These are phyloP conservation scores for Citropsis articulata DNA, from an alignment of 345 rosid genomes.

Conservation along the genomic window DNA sequence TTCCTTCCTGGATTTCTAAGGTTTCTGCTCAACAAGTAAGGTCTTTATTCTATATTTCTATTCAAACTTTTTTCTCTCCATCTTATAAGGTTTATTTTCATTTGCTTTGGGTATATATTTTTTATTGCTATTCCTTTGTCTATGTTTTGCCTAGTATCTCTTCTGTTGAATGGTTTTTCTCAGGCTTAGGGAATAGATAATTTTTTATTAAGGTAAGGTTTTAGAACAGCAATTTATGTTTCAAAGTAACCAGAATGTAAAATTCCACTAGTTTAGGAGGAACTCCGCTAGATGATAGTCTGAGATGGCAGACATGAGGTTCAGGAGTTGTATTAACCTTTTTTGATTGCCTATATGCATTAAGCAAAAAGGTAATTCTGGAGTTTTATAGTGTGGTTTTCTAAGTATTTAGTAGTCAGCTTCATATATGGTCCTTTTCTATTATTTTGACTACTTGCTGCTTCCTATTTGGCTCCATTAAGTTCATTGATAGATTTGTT, in stretches of 20 bases:
- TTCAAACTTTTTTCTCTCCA: constrained; percentile 10
- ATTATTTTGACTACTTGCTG: background rate
- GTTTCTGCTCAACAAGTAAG: constrained; percentile 93
- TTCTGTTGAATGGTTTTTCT: background rate
- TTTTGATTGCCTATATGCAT: background rate
- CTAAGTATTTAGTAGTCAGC: background rate
- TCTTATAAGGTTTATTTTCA: background rate
- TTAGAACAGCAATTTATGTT: background rate
- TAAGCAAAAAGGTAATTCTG: background rate
- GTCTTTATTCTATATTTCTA: constrained; percentile 14
- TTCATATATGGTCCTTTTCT: background rate
- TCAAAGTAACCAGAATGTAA: background rate
- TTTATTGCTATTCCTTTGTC: background rate
- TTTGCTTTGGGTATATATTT: background rate
- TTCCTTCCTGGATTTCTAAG: constrained; percentile 92
- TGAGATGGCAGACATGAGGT: background rate
- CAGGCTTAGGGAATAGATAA: background rate
- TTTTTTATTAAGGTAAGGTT: background rate
- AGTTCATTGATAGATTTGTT: background rate
- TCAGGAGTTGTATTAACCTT: background rate
- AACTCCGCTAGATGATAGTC: background rate
- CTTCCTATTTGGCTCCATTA: background rate
- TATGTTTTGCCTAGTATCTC: background rate
- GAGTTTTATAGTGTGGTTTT: background rate
- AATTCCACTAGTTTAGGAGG: background rate